phyloP scores from a whole-genome alignment of 2,329 filamentous ascomycete genomes.

The Botrytis paeoniae region DNA sequence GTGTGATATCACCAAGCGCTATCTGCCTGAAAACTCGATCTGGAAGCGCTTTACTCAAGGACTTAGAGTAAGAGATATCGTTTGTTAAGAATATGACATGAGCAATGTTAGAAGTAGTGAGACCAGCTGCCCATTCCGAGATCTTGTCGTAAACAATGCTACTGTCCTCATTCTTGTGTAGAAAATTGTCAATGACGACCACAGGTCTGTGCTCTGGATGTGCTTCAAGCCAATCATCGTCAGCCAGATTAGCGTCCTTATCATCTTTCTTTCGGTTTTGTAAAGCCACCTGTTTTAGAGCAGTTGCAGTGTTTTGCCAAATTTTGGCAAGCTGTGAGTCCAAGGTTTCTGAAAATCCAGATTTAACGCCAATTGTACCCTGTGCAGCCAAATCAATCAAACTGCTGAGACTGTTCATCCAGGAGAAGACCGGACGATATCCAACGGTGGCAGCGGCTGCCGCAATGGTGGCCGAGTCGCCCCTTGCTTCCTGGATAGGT shows the following conservation, averaged over 20 bases:
- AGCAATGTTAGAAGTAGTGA: slow-evolving; percentile 84
- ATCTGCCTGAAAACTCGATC: slow-evolving; percentile 88
- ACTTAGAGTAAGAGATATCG: slow-evolving; percentile 84
- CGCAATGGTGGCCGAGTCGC: slow-evolving; percentile 81
- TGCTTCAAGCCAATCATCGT: slow-evolving; percentile 86
- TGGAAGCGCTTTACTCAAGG: slow-evolving; percentile 79
- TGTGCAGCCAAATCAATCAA: slow-evolving; percentile 90
- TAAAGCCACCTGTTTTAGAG: slow-evolving; percentile 74
- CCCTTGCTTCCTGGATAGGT: slow-evolving; percentile 83
- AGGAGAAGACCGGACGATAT: slow-evolving; percentile 90
- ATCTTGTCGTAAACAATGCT: slow-evolving; percentile 71
- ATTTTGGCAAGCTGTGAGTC: slow-evolving; percentile 90
- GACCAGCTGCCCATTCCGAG: slow-evolving; percentile 82
- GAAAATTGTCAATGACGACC: slow-evolving; percentile 87
- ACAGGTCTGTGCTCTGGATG: slow-evolving; percentile 82
- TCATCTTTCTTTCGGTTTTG: slow-evolving; percentile 67
- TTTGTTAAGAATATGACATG: slow-evolving; percentile 94
- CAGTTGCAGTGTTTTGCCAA: slow-evolving; percentile 75
- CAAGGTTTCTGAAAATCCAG: slow-evolving; percentile 88
- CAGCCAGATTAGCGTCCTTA: slow-evolving; percentile 67
- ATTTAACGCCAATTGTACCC: slow-evolving; percentile 89
- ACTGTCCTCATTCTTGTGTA: slow-evolving; percentile 71
- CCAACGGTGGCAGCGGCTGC: slow-evolving; percentile 80
- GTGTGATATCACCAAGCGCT: slow-evolving; percentile 79
- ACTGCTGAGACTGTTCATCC: slow-evolving; percentile 92